These are phyloP conservation scores for Atkinsonella texensis DNA, from an alignment of 2,329 filamentous ascomycete species.

Conservation along the genomic window DNA sequence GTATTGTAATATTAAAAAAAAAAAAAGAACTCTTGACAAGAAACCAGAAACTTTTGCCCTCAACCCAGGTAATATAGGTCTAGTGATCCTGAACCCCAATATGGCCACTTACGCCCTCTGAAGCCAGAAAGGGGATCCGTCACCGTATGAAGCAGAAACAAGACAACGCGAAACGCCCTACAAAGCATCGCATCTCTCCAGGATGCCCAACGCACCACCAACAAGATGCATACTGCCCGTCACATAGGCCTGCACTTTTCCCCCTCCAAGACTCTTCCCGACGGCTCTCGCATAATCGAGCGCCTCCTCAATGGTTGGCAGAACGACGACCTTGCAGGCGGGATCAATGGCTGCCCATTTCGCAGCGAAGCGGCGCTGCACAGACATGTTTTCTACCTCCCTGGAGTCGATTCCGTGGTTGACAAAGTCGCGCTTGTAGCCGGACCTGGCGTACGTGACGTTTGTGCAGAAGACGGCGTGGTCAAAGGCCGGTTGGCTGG, in stretches of 20 bases:
- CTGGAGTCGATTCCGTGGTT: constrained; percentile 41
- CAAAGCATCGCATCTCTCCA: constrained; percentile 34
- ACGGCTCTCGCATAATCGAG: constrained; percentile 33
- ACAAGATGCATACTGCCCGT: constrained; percentile 54
- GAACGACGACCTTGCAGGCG: constrained; percentile 29
- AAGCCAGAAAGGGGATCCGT: too few species aligned
- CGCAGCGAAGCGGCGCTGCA: constrained; percentile 40
- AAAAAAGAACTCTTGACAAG: neutral
- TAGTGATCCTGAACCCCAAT: neutral
- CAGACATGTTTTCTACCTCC: constrained; percentile 38
- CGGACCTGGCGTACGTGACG: constrained; percentile 39
- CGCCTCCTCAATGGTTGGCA: constrained; percentile 44
- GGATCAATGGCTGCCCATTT: constrained; percentile 38
- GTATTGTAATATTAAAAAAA: constrained; percentile 16
- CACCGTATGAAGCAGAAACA: too few species aligned
- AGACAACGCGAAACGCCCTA: constrained; percentile 10
- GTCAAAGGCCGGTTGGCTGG: constrained; percentile 38
- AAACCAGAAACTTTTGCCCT: neutral
- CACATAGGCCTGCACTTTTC: constrained; percentile 36
- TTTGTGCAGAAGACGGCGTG: constrained; percentile 79
- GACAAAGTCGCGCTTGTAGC: constrained; percentile 45
- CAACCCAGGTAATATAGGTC: neutral
- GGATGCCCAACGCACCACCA: constrained; percentile 38
- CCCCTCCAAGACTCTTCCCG: constrained; percentile 17
- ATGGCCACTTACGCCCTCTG: too few species aligned